Evolutionary conservation across 2,329 filamentous ascomycete genomes (phyloP), one percentile per base, ranked within the genome.

Genomic region (Bipolaris victoriae): DNA sequence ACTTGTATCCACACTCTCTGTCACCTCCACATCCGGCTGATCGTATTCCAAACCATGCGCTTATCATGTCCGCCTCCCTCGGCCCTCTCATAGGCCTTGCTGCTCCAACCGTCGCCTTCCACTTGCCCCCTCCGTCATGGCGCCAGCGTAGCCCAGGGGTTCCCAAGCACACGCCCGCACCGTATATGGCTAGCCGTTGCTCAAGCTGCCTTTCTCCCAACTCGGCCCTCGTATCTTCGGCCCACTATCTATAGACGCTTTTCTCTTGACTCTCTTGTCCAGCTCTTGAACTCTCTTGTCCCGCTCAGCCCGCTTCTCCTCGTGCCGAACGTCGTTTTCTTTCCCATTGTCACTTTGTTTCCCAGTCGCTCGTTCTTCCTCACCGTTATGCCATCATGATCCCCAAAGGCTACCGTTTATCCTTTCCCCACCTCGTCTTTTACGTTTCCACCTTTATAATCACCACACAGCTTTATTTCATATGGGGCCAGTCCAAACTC

Each of bases 311-410:
- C 10, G 46, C 20, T 43, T 39, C 18, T 18, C 47, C 54, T 36
- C 33, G 59, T 52, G 45, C 46, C 33, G 44, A 37, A 33, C 49
- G 31, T 40, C 18, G 41, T 46, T 31, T 56, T n/a, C 43, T 61
- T 56, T 44, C 26, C 52, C 50, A 37, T 47, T 20, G 52, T 40
- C 47, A 26, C 36, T 58, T 44, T 24, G 44, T 55, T 35, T 46
- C 48, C 22, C n/a, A 52, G 49, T 58, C 62, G 48, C 53, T 62
- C 55, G 40, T 61, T 63, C 20, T 60, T 24, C 22, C 24, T 41
- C 40, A 58, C 54, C 64, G 64, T 68, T 61, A 72, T 73, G 69
- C 64, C 58, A 71, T 69, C 45, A 72, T 72, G 69, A 72, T 73
- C 16, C 61, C 56, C 49, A 72, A 72, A 50, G 67, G 66, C 15